Percentiles rank a stretch among this genome's conserved stretches.
Conservation (phyloP, 306 rosid genomes). For the Gillenia trifoliata region DNA sequence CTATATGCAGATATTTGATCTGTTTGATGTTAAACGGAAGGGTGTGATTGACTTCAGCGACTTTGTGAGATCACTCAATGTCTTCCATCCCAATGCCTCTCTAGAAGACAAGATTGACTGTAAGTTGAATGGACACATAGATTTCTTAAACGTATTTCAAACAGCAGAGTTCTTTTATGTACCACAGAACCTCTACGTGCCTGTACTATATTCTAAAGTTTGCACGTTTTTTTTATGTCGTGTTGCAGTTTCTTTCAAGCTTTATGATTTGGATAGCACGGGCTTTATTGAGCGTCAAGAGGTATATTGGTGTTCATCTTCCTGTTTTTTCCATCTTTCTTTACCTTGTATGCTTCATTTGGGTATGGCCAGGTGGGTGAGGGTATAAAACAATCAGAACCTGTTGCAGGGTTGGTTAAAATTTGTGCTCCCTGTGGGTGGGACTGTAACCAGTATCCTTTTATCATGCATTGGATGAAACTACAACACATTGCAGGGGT, state of each 20-base stretch:
- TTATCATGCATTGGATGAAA: neutral
- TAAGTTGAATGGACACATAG: conserved; percentile 31
- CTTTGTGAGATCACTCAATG: conserved; percentile 83
- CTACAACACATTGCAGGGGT: neutral
- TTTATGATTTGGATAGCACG: conserved; percentile 67
- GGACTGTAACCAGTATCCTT: neutral
- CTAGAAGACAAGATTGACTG: conserved; percentile 77
- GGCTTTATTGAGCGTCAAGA: conserved; percentile 83
- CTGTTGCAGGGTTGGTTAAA: neutral
- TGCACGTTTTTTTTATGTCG: neutral
- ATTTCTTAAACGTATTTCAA: neutral
- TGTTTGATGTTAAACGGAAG: conserved; percentile 72
- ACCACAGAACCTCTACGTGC: neutral
- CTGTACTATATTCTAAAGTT: neutral
- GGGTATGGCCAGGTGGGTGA: neutral
- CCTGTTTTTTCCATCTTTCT: neutral
- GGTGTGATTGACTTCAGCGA: conserved; percentile 87
- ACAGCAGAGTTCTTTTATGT: neutral
- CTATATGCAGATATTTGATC: conserved; percentile 64
- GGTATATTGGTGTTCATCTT: conserved; percentile 36
- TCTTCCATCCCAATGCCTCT: conserved; percentile 79
- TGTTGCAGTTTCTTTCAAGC: conserved; percentile 74
- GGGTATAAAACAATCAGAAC: neutral
- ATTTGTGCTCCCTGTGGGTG: neutral
- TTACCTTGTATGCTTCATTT: neutral